A percentile compares a stretch with the other conserved stretches of the same genome.
Conservation (phyloP, 208 protist species). For the Leishmania amazonensis region DNA sequence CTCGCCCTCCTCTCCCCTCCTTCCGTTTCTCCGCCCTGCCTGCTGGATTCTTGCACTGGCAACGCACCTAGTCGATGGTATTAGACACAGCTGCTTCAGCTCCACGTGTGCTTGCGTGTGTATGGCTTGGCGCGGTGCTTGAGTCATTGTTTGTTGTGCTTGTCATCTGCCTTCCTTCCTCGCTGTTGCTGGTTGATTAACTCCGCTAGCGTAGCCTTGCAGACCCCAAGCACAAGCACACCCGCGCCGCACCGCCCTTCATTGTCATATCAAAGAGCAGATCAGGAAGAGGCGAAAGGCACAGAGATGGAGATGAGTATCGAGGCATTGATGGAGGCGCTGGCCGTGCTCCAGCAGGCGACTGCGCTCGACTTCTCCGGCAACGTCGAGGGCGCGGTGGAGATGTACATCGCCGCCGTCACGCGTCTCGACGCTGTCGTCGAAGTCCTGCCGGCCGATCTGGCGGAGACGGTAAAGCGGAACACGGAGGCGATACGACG, state of each 20-base stretch:
- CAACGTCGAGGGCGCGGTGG: slow-evolving; percentile 55
- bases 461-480: slow-evolving; percentile 50
- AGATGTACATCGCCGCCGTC: slow-evolving; percentile 67
- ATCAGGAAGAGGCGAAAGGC: neutral
- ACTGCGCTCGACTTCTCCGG: slow-evolving; percentile 64
- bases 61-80: neutral
- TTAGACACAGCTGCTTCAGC: neutral
- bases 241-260: neutral
- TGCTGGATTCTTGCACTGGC: neutral
- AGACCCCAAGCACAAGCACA: neutral
- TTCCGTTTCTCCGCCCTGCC: neutral
- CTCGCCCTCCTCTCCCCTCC: neutral
- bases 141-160: neutral
- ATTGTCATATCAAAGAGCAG: neutral
- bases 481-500: slow-evolving; percentile 65
- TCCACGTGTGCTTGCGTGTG: slow-evolving; percentile 2
- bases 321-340: slow-evolving; percentile 65
- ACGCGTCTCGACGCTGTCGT: slow-evolving; percentile 54
- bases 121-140: neutral
- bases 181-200: neutral
- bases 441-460: slow-evolving; percentile 46
- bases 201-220: neutral
- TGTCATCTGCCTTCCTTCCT: neutral
- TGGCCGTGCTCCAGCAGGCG: slow-evolving; percentile 76
- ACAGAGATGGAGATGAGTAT: slow-evolving; percentile 29